A percentile compares a stretch with the other conserved stretches of the same genome.
phyloP scores from a whole-genome alignment of 2,329 filamentous ascomycete species.

The Xylariaceae sp. region DNA sequence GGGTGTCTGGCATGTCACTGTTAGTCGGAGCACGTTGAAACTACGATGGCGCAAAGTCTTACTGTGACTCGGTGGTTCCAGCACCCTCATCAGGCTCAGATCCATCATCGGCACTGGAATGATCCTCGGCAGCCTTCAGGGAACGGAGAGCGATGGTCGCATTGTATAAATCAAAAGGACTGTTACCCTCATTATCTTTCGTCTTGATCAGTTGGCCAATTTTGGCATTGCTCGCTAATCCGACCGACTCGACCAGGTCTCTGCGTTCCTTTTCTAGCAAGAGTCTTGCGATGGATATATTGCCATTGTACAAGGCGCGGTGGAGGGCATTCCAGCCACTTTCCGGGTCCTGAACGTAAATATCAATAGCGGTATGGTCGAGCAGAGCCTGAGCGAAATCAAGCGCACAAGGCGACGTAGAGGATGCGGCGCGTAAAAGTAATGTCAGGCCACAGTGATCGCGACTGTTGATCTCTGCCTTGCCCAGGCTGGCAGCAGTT shows the following conservation, averaged over 20 bases:
- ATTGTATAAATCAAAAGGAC: slow-evolving; percentile 89
- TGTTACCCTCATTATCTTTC: slow-evolving; percentile 92
- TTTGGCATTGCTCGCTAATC: slow-evolving; percentile 56
- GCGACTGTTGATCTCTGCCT: slow-evolving; percentile 77
- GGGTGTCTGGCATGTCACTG: slow-evolving; percentile 25
- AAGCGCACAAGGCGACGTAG: slow-evolving; percentile 64
- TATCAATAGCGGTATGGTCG: slow-evolving; percentile 77
- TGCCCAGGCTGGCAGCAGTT: slow-evolving; percentile 40
- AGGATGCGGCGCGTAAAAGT: slow-evolving; percentile 80
- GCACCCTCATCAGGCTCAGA: slow-evolving; percentile 55
- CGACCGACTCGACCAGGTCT: slow-evolving; percentile 59
- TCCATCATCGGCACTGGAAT: slow-evolving; percentile 43
- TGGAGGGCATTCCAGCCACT: slow-evolving; percentile 97
- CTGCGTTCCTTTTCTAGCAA: slow-evolving; percentile 76
- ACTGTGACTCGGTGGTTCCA: slow-evolving; percentile 25
- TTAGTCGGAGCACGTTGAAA: slow-evolving; percentile 3
- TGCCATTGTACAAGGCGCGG: slow-evolving; percentile 84
- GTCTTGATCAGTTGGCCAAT: slow-evolving; percentile 82
- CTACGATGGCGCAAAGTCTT: slow-evolving; percentile 17
- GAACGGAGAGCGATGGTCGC: slow-evolving; percentile 79
- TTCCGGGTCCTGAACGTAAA: slow-evolving; percentile 84
- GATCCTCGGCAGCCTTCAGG: slow-evolving; percentile 42
- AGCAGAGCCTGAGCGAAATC: slow-evolving; percentile 77
- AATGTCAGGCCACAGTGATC: slow-evolving; percentile 81
- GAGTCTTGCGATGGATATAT: slow-evolving; percentile 78